A percentile compares a stretch with the other conserved stretches of the same genome.
These are phyloP conservation scores for Rhododendron ferrugineum DNA, from an alignment of 148 eudicot species.

Conservation along the genomic window DNA sequence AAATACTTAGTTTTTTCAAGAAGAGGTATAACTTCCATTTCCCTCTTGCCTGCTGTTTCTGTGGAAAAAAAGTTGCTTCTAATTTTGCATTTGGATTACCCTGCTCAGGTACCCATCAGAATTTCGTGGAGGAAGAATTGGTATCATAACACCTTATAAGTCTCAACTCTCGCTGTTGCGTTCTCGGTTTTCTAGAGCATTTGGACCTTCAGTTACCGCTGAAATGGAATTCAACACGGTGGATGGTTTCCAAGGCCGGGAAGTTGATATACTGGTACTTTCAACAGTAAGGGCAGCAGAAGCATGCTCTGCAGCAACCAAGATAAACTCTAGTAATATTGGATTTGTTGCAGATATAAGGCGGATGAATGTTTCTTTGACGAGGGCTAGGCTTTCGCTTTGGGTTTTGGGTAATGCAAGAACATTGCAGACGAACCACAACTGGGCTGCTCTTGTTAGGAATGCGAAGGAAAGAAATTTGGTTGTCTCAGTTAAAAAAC, in stretches of 20 bases:
- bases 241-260: conserved; percentile 98
- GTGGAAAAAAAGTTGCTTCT: neutral
- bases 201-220: conserved; percentile 78
- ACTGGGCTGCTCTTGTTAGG: conserved; percentile 86
- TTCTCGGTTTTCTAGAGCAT: conserved; percentile 71
- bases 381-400: conserved; percentile 85
- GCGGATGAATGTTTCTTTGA: conserved; percentile 98
- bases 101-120: conserved; percentile 69
- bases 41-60: conserved; percentile 7
- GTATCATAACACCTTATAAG: conserved; percentile 91
- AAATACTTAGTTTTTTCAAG: conserved; percentile 61
- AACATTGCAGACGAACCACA: conserved; percentile 67
- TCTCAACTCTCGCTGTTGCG: conserved; percentile 81
- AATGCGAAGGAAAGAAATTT: conserved; percentile 77
- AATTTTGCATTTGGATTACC: conserved; percentile 11
- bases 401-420: conserved; percentile 91
- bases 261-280: conserved; percentile 86
- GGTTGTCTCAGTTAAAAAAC: conserved; percentile 54
- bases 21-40: conserved; percentile 43
- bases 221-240: conserved; percentile 96
- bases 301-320: conserved; percentile 29
- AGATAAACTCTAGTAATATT: conserved; percentile 43
- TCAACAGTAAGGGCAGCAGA: conserved; percentile 86
- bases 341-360: conserved; percentile 99
- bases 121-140: conserved; percentile 80